Percentiles rank a stretch among this genome's conserved stretches.
Conservation (phyloP, 495 filamentous ascomycete genomes). For the Penicillium robsamsonii region DNA sequence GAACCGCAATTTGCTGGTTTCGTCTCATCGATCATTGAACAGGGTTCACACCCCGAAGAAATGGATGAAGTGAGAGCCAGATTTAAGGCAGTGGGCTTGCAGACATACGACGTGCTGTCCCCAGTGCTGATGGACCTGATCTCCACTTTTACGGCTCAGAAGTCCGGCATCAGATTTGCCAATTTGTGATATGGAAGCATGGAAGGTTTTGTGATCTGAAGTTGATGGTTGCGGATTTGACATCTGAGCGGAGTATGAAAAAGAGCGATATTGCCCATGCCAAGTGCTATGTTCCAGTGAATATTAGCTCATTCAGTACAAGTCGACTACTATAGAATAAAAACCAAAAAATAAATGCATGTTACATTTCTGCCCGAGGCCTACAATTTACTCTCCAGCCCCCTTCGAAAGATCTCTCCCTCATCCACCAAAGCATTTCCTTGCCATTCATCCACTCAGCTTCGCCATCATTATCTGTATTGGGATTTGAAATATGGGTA, state of each 20-base stretch:
- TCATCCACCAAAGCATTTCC: too few species aligned
- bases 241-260: background rate
- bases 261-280: background rate
- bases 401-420: too few species aligned
- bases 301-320: background rate
- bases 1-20: constrained; percentile 63
- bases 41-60: constrained; percentile 51
- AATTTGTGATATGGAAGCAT: constrained; percentile 13
- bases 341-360: too few species aligned
- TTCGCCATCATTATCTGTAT: too few species aligned
- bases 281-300: background rate
- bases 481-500: too few species aligned
- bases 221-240: background rate
- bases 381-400: too few species aligned
- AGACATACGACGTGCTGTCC: constrained; percentile 56
- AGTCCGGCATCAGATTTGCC: constrained; percentile 27
- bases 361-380: too few species aligned
- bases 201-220: too few species aligned
- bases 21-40: constrained; percentile 59
- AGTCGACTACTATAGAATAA: too few species aligned
- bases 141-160: constrained; percentile 53
- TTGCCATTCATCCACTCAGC: too few species aligned
- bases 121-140: constrained; percentile 59
- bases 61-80: constrained; percentile 51
- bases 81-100: constrained; percentile 47